Base-by-base conservation (phyloP, 2,329 filamentous ascomycete species). In the Fusarium longipes region DNA sequence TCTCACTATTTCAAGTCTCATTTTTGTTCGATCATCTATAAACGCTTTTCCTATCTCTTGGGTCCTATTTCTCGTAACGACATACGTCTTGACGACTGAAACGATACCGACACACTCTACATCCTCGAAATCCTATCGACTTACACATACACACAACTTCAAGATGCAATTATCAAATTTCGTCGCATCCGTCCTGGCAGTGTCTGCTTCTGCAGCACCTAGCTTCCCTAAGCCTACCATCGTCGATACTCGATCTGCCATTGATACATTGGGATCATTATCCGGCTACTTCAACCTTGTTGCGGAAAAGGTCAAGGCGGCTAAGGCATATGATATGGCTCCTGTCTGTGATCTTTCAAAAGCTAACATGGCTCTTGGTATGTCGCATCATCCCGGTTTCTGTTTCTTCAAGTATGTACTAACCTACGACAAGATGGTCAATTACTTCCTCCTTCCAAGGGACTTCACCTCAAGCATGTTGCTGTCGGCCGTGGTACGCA, bases 401-500 rank as follows among this genome's bases (percentile, higher is more conserved):
- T n/a, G 3, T 20, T 24, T 11, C 14, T 11, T 11, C 43, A 22
- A 56, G 32, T 60, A 22, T 54, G 32, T 60, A 27, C 68, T 73
- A 35, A 73, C 66, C 11, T 32, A 18, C 17, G 5, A 27, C 24
- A 48, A 60, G 67, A 67, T 39, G 82, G 82, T 8, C 80, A 86
- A 17, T 84, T 97, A 8, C 88, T 91, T 15, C 67, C 82, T 9
- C 87, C 88, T 15, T 80, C 87, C 1, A 69, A 81, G 8, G 91
- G 89, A 56, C 82, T 92, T 29, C 81, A 76, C 5, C 83, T 96
- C 49, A 86, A 87, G 75, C 92, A 96, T 79, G 91, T 97, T 54
- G 92, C 91, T 75, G 83, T 97, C 65, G 95, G 95, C 73, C 90
- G 93, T 42, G 95, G 95, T 62, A 96, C 92, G 9, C 90, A 97